Base-by-base conservation (phyloP, 345 rosid genomes). In the Hibiscus mutabilis region DNA sequence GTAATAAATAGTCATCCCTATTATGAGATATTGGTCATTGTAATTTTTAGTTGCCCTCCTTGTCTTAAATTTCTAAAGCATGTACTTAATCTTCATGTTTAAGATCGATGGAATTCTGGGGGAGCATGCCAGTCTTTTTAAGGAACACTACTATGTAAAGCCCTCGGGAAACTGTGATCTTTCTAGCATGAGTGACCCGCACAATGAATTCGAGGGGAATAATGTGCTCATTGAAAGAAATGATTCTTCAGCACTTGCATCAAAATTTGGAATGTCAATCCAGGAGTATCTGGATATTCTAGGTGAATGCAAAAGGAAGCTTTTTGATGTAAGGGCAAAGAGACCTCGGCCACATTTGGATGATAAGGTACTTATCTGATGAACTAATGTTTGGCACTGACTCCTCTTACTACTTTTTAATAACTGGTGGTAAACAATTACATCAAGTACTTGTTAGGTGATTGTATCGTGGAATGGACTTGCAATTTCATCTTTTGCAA, bases 381-480 rank as follows among this genome's bases (percentile, higher is more conserved):
- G 57, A 57, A 46, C 14, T 60, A 42, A 33, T 37, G 4, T 64
- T 57, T 7, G 16, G 29, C n/a, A n/a, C n/a, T 21, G 33, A 47
- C 29, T 19, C 40, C 37, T 2, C 27, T 31, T 24, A 18, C 9
- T 33, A 44, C 25, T 71, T 21, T 76, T 78, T 44, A 25, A 68
- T 47, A 52, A 66, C 71, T 15, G 22, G 52, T 69, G 35, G 31
- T 57, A 40, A 57, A 69, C 49, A 19, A 24, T 51, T 62, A 75
- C 51, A 69, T 29, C 46, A 71, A 60, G 27, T 74, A 70, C 70
- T 70, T 73, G 47, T n/a, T 79, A 93, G 98, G 91, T 94, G 59
- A 94, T 89, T 13, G 93, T 94, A 40, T 84, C 98, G 0, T 94
- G 98, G 98, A 94, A 94, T 47, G 98, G 98, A 72, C 94, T 94